phyloP scores from a whole-genome alignment of 1,284 basidiomycete species.

The Neotropicomus parvogracilis region DNA sequence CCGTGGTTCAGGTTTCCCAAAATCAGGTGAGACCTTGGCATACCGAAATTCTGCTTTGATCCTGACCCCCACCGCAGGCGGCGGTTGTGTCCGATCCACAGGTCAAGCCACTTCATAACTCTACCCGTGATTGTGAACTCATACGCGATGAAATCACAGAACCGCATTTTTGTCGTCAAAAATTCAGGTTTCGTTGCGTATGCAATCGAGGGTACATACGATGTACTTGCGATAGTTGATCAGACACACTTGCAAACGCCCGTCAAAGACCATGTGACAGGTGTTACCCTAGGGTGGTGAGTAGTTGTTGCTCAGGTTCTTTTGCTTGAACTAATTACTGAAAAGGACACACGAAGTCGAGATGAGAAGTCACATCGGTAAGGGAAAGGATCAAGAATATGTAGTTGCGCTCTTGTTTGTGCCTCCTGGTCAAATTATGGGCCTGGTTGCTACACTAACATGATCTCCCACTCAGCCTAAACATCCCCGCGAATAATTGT shows the following conservation, averaged over 20 bases:
- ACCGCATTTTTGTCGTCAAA: conserved; percentile 76
- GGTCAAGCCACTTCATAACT: conserved; percentile 16
- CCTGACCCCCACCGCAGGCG: conserved; percentile 39
- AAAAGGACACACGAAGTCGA: conserved; percentile 63
- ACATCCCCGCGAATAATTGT: conserved; percentile 81
- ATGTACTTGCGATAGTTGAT: conserved; percentile 73
- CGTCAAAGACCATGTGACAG: conserved; percentile 61
- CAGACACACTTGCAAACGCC: conserved; percentile 67
- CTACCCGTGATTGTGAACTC: background rate
- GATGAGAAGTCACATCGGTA: conserved; percentile 58
- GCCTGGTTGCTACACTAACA: conserved; percentile 1
- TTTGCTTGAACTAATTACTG: conserved; percentile 3
- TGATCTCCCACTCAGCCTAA: conserved; percentile 46
- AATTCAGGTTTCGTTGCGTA: conserved; percentile 75
- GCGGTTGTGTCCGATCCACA: conserved; percentile 77
- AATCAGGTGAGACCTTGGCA: conserved; percentile 44
- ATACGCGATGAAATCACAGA: conserved; percentile 33
- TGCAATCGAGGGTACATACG: conserved; percentile 68
- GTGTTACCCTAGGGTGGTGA: conserved; percentile 53
- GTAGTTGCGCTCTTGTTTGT: conserved; percentile 73
- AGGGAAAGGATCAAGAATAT: conserved; percentile 50
- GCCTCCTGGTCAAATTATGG: background rate
- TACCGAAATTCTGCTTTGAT: background rate
- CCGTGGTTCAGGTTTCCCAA: conserved; percentile 76
- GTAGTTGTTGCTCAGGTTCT: conserved; percentile 8